Conservation (phyloP, 768 basidiomycete genomes). For the Suillus tomentosus region DNA sequence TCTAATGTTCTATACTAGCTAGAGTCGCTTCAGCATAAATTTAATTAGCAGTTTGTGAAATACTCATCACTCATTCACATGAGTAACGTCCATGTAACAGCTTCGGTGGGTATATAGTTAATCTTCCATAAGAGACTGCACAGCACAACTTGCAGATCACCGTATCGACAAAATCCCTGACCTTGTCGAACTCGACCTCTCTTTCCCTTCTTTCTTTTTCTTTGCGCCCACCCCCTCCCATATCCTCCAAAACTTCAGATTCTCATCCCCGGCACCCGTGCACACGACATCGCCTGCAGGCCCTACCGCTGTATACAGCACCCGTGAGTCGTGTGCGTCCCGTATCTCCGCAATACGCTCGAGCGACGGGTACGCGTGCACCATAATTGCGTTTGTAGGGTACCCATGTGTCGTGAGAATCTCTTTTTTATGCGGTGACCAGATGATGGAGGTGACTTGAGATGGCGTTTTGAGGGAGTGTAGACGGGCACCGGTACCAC, state of each 20-base stretch:
- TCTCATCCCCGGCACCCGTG: slow-evolving; percentile 94
- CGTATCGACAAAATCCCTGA: slow-evolving; percentile 40
- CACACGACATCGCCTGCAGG: slow-evolving; percentile 91
- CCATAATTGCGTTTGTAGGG: slow-evolving; percentile 81
- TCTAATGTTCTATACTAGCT: no score
- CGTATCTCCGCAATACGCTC: slow-evolving; percentile 78
- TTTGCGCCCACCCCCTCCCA: slow-evolving; percentile 62
- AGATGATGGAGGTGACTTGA: slow-evolving; percentile 91
- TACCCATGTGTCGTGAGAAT: slow-evolving; percentile 92
- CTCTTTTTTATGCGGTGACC: slow-evolving; percentile 87
- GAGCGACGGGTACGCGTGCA: slow-evolving; percentile 75
- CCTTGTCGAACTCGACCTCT: slow-evolving; percentile 29
- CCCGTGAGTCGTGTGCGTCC: slow-evolving; percentile 91
- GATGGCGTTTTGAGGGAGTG: slow-evolving; percentile 85
- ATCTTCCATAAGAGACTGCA: background rate
- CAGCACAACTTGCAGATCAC: slow-evolving; percentile 18
- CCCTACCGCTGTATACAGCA: slow-evolving; percentile 81
- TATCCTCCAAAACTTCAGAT: slow-evolving; percentile 93
- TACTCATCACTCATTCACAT: background rate
- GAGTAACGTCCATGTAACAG: background rate
- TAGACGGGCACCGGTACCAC: slow-evolving; percentile 87
- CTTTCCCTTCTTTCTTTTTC: slow-evolving; percentile 37
- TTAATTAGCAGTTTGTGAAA: background rate
- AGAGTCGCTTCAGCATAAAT: no score
- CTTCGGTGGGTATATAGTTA: background rate